These are phyloP conservation scores for Colletotrichum navitas DNA, from an alignment of 2,329 filamentous ascomycete species.

Conservation along the genomic window DNA sequence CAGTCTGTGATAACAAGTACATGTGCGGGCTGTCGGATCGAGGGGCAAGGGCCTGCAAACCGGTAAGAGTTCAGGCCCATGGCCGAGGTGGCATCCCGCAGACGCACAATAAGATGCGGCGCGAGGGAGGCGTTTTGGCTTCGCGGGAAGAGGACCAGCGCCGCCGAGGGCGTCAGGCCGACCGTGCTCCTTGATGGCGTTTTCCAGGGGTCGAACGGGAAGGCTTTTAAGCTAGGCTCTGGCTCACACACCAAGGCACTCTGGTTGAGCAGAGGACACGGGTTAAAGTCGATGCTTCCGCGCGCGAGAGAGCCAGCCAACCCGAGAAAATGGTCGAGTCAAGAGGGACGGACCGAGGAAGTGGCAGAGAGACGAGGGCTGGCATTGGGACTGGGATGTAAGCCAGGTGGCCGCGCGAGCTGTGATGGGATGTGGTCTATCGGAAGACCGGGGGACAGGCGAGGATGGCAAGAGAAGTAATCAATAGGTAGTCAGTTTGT, in stretches of 20 bases:
- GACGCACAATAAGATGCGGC: slow-evolving; percentile 44
- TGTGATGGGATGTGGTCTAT: slow-evolving; percentile 28
- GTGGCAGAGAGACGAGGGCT: slow-evolving; percentile 7
- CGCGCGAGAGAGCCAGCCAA: too few relatives aligned
- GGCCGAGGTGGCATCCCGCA: slow-evolving; percentile 19
- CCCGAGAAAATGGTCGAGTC: slow-evolving; percentile 3
- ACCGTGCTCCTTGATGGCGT: slow-evolving; percentile 31
- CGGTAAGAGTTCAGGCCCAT: not conserved
- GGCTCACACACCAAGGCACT: not conserved
- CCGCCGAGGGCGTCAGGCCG: slow-evolving; percentile 33
- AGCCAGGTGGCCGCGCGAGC: slow-evolving; percentile 4
- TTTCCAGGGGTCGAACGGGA: slow-evolving; percentile 41
- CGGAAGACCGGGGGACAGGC: slow-evolving; percentile 13
- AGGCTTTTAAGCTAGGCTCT: slow-evolving; percentile 32
- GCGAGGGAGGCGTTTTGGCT: slow-evolving; percentile 40
- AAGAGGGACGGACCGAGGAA: not conserved
- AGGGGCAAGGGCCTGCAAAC: not conserved
- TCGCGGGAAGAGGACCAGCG: slow-evolving; percentile 35
- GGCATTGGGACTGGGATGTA: slow-evolving; percentile 20
- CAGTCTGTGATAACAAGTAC: too few relatives aligned
- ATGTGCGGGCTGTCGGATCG: not conserved
- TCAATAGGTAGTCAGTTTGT: slow-evolving; percentile 7
- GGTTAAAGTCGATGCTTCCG: too few relatives aligned
- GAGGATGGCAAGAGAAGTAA: not conserved
- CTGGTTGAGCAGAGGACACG: slow-evolving; percentile 20